Evolutionary conservation across 1,139 yeast genomes (phyloP).

Genomic region (Cylindricascospora bacillispora): DNA sequence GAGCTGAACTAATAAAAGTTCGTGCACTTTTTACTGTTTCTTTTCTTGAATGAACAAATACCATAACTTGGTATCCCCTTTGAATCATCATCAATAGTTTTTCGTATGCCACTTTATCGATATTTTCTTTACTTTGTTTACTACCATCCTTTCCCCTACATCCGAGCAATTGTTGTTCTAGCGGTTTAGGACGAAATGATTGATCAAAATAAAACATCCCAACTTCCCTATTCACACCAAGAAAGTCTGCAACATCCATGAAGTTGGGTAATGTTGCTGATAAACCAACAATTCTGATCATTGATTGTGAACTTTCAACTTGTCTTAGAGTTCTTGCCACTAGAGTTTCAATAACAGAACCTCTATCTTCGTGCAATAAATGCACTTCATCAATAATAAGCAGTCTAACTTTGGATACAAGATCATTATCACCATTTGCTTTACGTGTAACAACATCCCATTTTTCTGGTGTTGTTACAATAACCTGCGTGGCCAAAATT

Average conservation of each 20-base stretch:
- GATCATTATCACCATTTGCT: constrained; percentile 64
- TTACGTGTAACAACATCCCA: constrained; percentile 99
- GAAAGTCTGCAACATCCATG: constrained; percentile 87
- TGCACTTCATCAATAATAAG: constrained; percentile 94
- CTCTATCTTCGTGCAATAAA: constrained; percentile 92
- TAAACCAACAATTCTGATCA: constrained; percentile 92
- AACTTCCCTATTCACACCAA: constrained; percentile 77
- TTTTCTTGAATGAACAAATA: constrained; percentile 89
- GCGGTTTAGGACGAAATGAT: constrained; percentile 87
- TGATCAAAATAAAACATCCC: constrained; percentile 94
- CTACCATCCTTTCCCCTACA: constrained; percentile 76
- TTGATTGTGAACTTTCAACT: constrained; percentile 84
- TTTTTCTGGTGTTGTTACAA: constrained; percentile 95
- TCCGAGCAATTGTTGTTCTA: constrained; percentile 79
- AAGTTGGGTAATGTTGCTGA: constrained; percentile 95
- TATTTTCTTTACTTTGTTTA: constrained; percentile 58
- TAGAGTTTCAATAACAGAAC: constrained; percentile 90
- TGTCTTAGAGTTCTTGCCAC: constrained; percentile 93
- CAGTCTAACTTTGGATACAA: constrained; percentile 73
- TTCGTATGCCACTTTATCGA: constrained; percentile 67
- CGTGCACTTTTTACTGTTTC: constrained; percentile 82
- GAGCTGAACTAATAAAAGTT: constrained; percentile 59
- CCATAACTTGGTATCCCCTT: constrained; percentile 85
- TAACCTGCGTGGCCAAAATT: constrained; percentile 72
- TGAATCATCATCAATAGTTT: constrained; percentile 55